A percentile compares a stretch with the other conserved stretches of the same genome.
phyloP scores from a whole-genome alignment of 2,329 filamentous ascomycete species.

The Nigrospora oryzae region DNA sequence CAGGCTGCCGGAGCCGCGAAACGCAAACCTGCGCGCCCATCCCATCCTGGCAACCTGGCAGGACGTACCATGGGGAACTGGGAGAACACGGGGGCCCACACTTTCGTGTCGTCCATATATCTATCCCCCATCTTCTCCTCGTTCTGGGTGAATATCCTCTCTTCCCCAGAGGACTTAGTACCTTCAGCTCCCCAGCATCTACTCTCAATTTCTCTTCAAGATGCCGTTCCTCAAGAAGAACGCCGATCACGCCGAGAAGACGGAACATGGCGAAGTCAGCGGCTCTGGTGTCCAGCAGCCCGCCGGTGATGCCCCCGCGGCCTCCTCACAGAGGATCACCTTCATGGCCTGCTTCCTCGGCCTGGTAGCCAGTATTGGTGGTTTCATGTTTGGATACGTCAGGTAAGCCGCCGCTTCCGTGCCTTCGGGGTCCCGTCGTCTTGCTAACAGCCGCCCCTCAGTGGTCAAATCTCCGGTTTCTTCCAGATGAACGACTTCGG shows the following conservation, averaged over 20 bases:
- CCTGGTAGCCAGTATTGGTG: conserved; percentile 42
- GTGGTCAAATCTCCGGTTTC: conserved; percentile 54
- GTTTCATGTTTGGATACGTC: conserved; percentile 51
- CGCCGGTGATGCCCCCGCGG: conserved; percentile 5
- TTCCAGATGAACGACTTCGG: conserved; percentile 51
- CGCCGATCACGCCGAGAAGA: conserved; percentile 14
- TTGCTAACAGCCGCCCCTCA: conserved; percentile 11
- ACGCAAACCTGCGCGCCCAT: too few species aligned
- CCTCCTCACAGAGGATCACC: conserved; percentile 13
- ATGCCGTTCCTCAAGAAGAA: conserved; percentile 20
- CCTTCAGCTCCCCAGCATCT: too few species aligned
- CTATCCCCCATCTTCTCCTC: too few species aligned
- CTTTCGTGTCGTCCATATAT: too few species aligned
- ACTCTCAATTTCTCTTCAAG: conserved; percentile 1
- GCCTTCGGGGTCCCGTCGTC: neutral
- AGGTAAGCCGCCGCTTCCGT: conserved; percentile 24
- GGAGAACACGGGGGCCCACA: too few species aligned
- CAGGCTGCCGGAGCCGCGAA: too few species aligned
- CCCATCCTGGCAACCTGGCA: too few species aligned
- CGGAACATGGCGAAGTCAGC: conserved; percentile 4
- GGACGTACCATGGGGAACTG: too few species aligned
- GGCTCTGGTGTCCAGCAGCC: conserved; percentile 3
- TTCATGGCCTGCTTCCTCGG: conserved; percentile 38
- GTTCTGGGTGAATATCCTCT: too few species aligned
- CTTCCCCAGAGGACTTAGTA: too few species aligned